phyloP scores from a whole-genome alignment of 129 eudicot genomes.

The Helichrysum umbraculigerum region DNA sequence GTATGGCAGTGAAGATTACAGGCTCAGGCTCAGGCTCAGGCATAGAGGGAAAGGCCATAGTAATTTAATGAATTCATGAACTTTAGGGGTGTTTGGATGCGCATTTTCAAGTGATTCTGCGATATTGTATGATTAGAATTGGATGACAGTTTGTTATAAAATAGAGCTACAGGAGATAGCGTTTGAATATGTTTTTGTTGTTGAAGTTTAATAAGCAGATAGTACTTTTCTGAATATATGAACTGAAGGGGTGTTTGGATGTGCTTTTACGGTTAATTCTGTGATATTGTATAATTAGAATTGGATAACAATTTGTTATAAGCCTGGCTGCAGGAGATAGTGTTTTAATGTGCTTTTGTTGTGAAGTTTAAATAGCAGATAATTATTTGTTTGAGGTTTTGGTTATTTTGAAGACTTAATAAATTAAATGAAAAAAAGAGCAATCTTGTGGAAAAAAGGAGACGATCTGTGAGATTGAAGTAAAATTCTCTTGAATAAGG shows the following conservation, averaged over 20 bases:
- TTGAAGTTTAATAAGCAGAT: neutral
- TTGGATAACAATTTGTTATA: too few species aligned
- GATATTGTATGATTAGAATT: too few species aligned
- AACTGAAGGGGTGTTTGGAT: neutral
- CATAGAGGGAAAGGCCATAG: neutral
- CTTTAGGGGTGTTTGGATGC: too few species aligned
- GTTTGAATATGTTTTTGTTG: neutral
- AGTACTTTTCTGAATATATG: neutral
- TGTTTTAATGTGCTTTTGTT: neutral
- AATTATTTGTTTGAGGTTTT: neutral
- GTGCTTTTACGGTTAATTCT: neutral
- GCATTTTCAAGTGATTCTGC: too few species aligned
- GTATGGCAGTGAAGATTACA: neutral
- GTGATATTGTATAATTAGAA: neutral
- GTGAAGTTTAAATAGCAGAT: too few species aligned
- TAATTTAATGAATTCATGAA: neutral
- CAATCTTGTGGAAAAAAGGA: neutral
- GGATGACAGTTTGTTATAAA: too few species aligned
- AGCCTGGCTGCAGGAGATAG: neutral
- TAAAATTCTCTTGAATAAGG: neutral
- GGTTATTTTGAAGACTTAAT: neutral
- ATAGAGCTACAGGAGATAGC: neutral
- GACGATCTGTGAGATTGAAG: neutral
- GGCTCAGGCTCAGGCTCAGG: too few species aligned
- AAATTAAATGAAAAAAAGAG: neutral